Percentiles rank a stretch among this genome's conserved stretches.
Conservation (phyloP, 805 yeast species). For the Blastobotrys peoriensis region DNA sequence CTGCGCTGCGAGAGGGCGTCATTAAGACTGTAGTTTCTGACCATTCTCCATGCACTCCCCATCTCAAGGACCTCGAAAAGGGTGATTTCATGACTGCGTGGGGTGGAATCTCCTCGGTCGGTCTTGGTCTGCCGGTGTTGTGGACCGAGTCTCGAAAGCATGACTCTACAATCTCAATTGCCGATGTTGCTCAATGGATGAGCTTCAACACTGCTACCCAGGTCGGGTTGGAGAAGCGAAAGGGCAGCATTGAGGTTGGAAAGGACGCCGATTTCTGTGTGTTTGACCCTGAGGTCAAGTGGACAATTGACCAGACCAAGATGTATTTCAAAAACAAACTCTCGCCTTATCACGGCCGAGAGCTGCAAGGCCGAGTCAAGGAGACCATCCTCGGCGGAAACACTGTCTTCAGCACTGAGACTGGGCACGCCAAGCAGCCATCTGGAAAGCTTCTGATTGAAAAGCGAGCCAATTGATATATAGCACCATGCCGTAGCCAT, state of each 20-base stretch:
- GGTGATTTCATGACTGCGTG: conserved; percentile 92
- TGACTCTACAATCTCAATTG: conserved; percentile 34
- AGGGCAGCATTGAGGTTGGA: conserved; percentile 70
- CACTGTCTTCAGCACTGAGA: conserved; percentile 50
- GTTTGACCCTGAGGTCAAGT: conserved; percentile 60
- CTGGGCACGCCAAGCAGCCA: conserved; percentile 51
- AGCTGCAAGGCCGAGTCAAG: conserved; percentile 63
- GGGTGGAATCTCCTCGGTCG: conserved; percentile 96
- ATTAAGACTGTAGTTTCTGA: conserved; percentile 88
- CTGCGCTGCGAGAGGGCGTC: conserved; percentile 57
- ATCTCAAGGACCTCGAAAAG: conserved; percentile 67
- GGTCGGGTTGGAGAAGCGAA: conserved; percentile 64
- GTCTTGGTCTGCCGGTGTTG: conserved; percentile 77
- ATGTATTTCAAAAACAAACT: conserved; percentile 74
- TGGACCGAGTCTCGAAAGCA: conserved; percentile 59
- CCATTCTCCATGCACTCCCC: conserved; percentile 95
- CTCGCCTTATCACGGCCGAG: conserved; percentile 76
- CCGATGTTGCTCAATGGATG: conserved; percentile 75
- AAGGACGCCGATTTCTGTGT: conserved; percentile 84
- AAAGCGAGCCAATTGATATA: no score
- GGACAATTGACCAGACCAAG: conserved; percentile 32
- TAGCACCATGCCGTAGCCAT: no score
- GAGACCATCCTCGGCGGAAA: conserved; percentile 78
- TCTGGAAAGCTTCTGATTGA: conserved; percentile 56
- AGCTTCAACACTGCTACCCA: conserved; percentile 78